Conservation (phyloP, 768 basidiomycete species). For the Boletus eberwhitei region DNA sequence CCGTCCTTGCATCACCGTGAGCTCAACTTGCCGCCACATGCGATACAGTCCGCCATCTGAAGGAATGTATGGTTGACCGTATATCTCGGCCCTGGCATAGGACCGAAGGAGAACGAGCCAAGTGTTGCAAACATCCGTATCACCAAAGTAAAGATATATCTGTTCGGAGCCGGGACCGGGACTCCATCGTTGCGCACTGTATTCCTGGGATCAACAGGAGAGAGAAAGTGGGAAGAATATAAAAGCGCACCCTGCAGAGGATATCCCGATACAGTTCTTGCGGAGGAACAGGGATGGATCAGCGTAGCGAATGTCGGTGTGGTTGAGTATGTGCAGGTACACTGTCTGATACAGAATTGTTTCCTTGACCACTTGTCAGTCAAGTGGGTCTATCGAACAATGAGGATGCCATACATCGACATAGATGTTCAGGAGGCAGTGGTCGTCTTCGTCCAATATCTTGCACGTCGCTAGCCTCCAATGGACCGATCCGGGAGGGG, state of each 20-base stretch:
- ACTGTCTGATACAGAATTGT: slow-evolving; percentile 70
- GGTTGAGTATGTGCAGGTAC: slow-evolving; percentile 66
- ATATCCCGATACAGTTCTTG: slow-evolving; percentile 72
- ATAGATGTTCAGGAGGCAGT: slow-evolving; percentile 69
- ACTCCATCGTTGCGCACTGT: slow-evolving; percentile 60
- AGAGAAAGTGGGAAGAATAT: background rate
- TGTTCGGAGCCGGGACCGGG: slow-evolving; percentile 53
- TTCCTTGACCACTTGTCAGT: slow-evolving; percentile 45
- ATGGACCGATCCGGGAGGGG: slow-evolving; percentile 49
- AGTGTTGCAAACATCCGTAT: slow-evolving; percentile 58
- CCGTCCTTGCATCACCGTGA: slow-evolving; percentile 71
- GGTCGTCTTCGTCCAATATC: slow-evolving; percentile 62
- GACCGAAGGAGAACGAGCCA: slow-evolving; percentile 82
- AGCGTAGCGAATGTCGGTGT: slow-evolving; percentile 76
- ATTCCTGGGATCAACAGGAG: slow-evolving; percentile 5
- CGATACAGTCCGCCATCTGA: slow-evolving; percentile 75
- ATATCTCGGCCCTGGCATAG: slow-evolving; percentile 77
- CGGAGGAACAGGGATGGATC: slow-evolving; percentile 76
- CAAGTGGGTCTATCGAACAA: background rate
- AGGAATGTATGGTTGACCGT: slow-evolving; percentile 55
- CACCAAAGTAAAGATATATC: slow-evolving; percentile 70
- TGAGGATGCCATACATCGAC: slow-evolving; percentile 54
- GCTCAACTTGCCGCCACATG: slow-evolving; percentile 81
- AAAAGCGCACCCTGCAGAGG: slow-evolving; percentile 51
- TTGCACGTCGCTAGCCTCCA: slow-evolving; percentile 76